Base-by-base conservation (phyloP, 495 filamentous ascomycete genomes). In the Pyrenopolyporus hunteri region DNA sequence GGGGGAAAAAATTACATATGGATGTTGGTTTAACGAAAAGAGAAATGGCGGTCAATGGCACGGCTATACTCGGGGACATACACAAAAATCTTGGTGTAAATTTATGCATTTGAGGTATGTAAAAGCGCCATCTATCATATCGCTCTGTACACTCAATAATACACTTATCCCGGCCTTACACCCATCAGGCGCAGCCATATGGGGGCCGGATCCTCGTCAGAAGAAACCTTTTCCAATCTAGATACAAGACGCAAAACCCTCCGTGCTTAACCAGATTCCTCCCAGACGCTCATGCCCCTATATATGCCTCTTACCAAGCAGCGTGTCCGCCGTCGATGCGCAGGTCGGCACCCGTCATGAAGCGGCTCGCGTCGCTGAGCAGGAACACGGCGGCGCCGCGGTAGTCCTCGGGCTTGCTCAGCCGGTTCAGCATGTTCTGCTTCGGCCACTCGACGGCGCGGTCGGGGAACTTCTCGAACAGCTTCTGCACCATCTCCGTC, bases 351-450 rank as follows among this genome's bases (percentile, higher is more conserved):
- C 87, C 90, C 11, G 87, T 92, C 89, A 96, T 95, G 75, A 91
- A 95, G 66, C 84, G 86, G 75, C 89, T 92, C 19, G 90, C 93
- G 66, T 95, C 87, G 60, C 89, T 91, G 42, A 96, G 78, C 67
- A 96, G 76, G 76, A 96, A 96, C n/a, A 92, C 84, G 0, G 87
- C 87, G 36, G 86, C 89, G 42, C 90, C 86, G 20, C 84, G 82
- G 74, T 92, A 97, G 66, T 97, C 92, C 59, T 89, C 81, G 4
- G 92, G 91, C 31, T 79, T 80, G 60, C 88, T 92, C 63, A 97
- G 78, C 49, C 87, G 83, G 42, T 86, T 85, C 33, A 97, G 81
- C 93, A 97, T 96, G 70, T 96, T 96, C 70, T 93, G 85, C 66
- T 83, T 87, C 37, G 89, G 85, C 93, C 93, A 97, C 44, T 88